Evolutionary conservation across 2,329 filamentous ascomycete genomes (phyloP).

Genomic region (Plectosphaerella plurivora): DNA sequence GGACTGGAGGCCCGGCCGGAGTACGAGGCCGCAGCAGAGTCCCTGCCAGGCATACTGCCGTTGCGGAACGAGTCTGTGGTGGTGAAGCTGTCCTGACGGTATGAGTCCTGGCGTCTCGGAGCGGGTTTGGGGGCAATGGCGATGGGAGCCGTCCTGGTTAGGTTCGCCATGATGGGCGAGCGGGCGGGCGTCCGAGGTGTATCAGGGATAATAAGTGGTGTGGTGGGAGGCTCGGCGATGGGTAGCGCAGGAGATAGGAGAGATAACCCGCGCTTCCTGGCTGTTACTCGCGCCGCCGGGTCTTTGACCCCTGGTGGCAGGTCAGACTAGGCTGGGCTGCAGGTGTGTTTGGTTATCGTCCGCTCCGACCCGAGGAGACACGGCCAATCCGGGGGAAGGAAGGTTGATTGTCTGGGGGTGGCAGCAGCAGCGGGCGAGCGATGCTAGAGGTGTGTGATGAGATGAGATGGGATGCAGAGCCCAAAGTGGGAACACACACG

Average conservation of each 20-base stretch:
- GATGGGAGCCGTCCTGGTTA: constrained; percentile 60
- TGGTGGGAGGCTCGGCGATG: constrained; percentile 22
- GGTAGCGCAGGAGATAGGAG: constrained; percentile 13
- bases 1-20: constrained; percentile 42
- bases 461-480: not conserved
- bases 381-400: not conserved
- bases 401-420: not conserved
- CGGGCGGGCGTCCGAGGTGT: constrained; percentile 11
- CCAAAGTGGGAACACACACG: too few species aligned
- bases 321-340: not conserved
- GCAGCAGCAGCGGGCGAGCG: too few species aligned
- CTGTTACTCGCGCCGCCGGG: too few species aligned
- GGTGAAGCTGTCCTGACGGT: constrained; percentile 42
- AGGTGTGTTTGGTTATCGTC: not conserved
- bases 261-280: constrained; percentile 2
- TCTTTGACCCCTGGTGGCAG: constrained; percentile 4
- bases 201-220: constrained; percentile 11
- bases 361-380: not conserved
- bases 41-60: constrained; percentile 46
- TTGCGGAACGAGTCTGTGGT: constrained; percentile 42
- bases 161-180: constrained; percentile 45
- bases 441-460: too few species aligned
- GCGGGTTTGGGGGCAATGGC: constrained; percentile 59
- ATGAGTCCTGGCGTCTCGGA: constrained; percentile 25
- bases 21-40: constrained; percentile 44